A percentile compares a stretch with the other conserved stretches of the same genome.
phyloP scores from a whole-genome alignment of 2,329 filamentous ascomycete genomes.

The Orbilia javanica region DNA sequence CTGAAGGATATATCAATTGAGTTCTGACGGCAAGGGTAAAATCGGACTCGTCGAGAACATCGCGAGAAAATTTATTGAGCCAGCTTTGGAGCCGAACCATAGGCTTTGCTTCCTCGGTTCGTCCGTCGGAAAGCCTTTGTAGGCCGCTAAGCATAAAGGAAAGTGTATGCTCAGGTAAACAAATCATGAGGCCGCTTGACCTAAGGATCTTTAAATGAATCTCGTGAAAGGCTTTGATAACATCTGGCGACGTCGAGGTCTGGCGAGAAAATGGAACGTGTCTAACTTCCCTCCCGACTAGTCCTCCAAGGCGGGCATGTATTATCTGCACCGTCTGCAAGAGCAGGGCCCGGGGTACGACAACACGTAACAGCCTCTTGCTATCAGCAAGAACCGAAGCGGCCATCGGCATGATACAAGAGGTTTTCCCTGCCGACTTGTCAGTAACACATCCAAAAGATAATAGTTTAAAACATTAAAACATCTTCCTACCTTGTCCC shows the following conservation, averaged over 20 bases:
- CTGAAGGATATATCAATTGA: conserved; percentile 72
- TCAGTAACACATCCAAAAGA: conserved; percentile 31
- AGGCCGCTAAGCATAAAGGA: conserved; percentile 75
- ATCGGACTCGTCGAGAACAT: conserved; percentile 76
- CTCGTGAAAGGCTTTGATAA: conserved; percentile 62
- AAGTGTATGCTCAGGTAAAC: conserved; percentile 74
- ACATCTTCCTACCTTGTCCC: conserved; percentile 70
- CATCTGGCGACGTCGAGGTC: conserved; percentile 64
- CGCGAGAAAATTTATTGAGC: conserved; percentile 69
- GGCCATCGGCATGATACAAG: conserved; percentile 71
- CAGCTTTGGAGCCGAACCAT: conserved; percentile 71
- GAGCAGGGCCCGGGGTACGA: conserved; percentile 72
- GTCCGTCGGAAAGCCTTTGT: conserved; percentile 70
- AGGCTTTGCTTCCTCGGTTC: conserved; percentile 65
- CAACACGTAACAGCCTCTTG: conserved; percentile 68
- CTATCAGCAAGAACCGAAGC: conserved; percentile 68
- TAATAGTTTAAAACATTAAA: background rate
- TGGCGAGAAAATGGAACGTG: conserved; percentile 73
- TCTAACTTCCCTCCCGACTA: conserved; percentile 70
- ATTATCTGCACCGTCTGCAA: conserved; percentile 72
- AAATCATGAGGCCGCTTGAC: conserved; percentile 71
- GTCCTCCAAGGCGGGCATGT: conserved; percentile 70
- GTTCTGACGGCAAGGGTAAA: conserved; percentile 70
- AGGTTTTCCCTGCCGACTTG: conserved; percentile 69
- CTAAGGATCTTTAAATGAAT: conserved; percentile 67